These are phyloP conservation scores for Clitopilus passeckerianus DNA, from an alignment of 768 basidiomycete genomes.

Conservation along the genomic window DNA sequence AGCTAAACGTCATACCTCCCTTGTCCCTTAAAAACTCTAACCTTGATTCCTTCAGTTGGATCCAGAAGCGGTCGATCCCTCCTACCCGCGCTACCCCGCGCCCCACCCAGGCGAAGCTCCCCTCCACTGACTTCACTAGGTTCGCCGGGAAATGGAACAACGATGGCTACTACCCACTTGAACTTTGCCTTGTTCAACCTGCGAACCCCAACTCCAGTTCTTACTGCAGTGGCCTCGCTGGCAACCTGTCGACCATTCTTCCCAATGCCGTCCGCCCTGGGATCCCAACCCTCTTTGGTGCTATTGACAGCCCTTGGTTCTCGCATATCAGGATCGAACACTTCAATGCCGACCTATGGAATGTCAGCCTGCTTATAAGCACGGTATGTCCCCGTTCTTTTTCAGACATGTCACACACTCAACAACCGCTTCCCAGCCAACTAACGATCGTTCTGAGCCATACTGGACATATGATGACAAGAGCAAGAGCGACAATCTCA, in stretches of 20 bases:
- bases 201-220: slow-evolving; percentile 4
- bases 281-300: slow-evolving; percentile 17
- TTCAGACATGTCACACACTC: not conserved
- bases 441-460: slow-evolving; percentile 11
- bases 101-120: slow-evolving; percentile 7
- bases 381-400: not conserved
- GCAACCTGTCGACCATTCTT: slow-evolving; percentile 13
- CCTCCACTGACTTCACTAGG: slow-evolving; percentile 7
- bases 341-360: slow-evolving; percentile 18
- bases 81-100: slow-evolving; percentile 6
- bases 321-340: slow-evolving; percentile 17
- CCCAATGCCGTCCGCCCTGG: slow-evolving; percentile 12
- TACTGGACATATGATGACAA: slow-evolving; percentile 7
- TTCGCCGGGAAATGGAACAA: slow-evolving; percentile 12
- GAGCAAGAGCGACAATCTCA: not conserved
- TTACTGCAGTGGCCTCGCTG: slow-evolving; percentile 9
- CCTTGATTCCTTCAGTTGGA: not conserved
- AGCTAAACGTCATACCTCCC: not conserved
- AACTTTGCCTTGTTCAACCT: slow-evolving; percentile 14
- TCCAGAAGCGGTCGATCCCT: not conserved
- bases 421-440: slow-evolving; percentile 8
- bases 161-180: slow-evolving; percentile 11
- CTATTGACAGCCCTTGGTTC: slow-evolving; percentile 12
- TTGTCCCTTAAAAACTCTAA: not conserved
- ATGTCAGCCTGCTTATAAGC: slow-evolving; percentile 10